These are phyloP conservation scores for Aspergillus floridensis DNA, from an alignment of 2,329 filamentous ascomycete species.

Conservation along the genomic window DNA sequence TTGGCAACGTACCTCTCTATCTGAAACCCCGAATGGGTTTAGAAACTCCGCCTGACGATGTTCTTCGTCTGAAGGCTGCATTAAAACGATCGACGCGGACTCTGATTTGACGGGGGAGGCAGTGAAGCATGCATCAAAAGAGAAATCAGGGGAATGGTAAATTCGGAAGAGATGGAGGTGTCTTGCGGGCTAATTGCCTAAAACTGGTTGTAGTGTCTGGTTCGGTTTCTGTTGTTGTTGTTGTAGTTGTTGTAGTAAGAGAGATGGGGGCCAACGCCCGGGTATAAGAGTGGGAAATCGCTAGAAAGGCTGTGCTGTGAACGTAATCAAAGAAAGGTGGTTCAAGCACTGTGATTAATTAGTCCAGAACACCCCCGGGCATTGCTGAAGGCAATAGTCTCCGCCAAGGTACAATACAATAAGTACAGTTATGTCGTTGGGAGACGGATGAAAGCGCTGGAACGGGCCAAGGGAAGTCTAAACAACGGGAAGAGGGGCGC, in stretches of 20 bases:
- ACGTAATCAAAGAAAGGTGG: background rate
- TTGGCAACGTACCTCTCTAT: slow-evolving; percentile 13
- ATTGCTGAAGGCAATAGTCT: background rate
- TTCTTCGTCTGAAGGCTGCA: slow-evolving; percentile 17
- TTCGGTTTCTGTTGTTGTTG: background rate
- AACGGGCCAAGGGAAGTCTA: background rate
- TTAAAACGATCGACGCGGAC: slow-evolving; percentile 13
- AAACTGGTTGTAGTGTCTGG: background rate
- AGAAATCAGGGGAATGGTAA: background rate
- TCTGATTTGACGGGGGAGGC: slow-evolving; percentile 5
- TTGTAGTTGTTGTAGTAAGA: no score
- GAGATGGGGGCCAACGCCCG: background rate
- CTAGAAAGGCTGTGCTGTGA: background rate
- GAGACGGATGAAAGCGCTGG: background rate
- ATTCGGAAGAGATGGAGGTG: background rate
- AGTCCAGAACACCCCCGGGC: background rate
- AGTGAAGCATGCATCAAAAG: background rate
- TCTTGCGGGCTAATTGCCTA: background rate
- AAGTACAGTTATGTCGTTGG: background rate
- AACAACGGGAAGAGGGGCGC: background rate
- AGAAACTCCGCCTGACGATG: slow-evolving; percentile 10
- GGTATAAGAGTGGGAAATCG: background rate
- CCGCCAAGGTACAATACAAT: background rate
- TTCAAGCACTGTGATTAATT: background rate
- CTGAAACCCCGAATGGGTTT: slow-evolving; percentile 13